Base-by-base conservation (phyloP, 169 alveolate species). In the Theileria luwenshuni region DNA sequence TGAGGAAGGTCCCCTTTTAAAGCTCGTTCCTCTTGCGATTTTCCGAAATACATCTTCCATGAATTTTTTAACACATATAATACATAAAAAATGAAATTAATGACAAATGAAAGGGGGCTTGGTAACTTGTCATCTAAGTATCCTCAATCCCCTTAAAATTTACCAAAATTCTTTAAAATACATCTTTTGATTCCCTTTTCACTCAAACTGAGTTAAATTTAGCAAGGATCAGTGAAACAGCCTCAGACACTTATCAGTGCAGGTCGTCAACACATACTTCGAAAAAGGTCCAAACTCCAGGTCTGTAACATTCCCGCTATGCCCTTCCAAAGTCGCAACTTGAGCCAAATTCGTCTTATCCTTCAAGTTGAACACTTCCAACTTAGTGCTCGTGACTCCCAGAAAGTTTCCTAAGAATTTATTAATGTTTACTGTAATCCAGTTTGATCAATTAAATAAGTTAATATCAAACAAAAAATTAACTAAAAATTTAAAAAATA, bases 371-470 rank as follows among this genome's bases (percentile, higher is more conserved):
- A 47, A 58, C 56, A 79, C 74, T 67, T 79, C 87, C 15, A 79
- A 76, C 77, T 79, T 79, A 13, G 87, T 79, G 64, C 83, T 68
- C 17, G 70, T 77, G 1, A 79, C 87, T n/a, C 81, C 87, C 42
- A 79, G 21, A n/a, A 45, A 68, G 48, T 33, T 25, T 45, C 72
- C 72, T 63, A 25, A 23, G 7, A 38, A 56, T 0, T n/a, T 10
- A 38, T 38, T 6, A 56, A 2, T 28, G 23, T 7, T 25, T 7
- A 52, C 62, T 25, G 62, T 48, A 27, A 19, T 48, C 58, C 5
- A 48, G 58, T 48, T 48, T 49, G 28, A 51, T 15, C 28, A 51
- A 25, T 10, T 51, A 12, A 12, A 51, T 0, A 10, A 6, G 0
- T 2, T 0, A 17, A 30, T 51, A 51, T 25, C 6, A 25, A 51